These are phyloP conservation scores for Fusarium virguliforme DNA, from an alignment of 2,329 filamentous ascomycete species.

Conservation along the genomic window DNA sequence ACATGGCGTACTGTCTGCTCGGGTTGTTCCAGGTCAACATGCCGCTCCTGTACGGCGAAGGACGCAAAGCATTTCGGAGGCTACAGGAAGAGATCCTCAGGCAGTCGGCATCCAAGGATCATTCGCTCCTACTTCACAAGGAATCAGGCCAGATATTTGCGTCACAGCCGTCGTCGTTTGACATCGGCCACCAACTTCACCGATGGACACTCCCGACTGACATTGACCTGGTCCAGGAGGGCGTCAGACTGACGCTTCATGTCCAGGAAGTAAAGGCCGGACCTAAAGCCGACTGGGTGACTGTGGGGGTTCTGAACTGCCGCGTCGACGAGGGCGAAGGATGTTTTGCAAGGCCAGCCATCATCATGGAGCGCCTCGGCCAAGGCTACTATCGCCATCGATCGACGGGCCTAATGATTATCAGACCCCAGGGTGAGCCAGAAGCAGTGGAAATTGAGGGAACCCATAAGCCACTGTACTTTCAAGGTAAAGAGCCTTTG, in stretches of 20 bases:
- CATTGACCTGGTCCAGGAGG: not conserved
- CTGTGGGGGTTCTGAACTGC: not conserved
- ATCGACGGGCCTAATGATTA: not conserved
- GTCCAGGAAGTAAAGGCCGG: not conserved
- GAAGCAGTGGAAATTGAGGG: not conserved
- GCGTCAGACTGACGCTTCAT: not conserved
- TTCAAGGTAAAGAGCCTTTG: not conserved
- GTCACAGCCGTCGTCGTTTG: not conserved
- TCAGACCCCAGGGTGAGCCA: not conserved
- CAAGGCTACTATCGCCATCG: not conserved
- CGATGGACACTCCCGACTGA: not conserved
- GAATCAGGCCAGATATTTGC: not conserved
- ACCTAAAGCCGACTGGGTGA: not conserved
- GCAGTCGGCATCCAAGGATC: not conserved
- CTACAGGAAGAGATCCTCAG: conserved; percentile 7
- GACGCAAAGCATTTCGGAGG: conserved; percentile 1
- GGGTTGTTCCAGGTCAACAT: not conserved
- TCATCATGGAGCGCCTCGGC: not conserved
- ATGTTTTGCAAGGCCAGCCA: not conserved
- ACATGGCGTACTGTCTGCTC: conserved; percentile 1
- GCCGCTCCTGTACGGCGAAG: conserved; percentile 3
- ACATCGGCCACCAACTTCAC: not conserved
- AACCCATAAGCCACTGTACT: not conserved
- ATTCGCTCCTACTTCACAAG: not conserved
- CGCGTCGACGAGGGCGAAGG: not conserved